A percentile compares a stretch with the other conserved stretches of the same genome.
phyloP scores from a whole-genome alignment of 306 rosid species.

The Abrus pulchellus region DNA sequence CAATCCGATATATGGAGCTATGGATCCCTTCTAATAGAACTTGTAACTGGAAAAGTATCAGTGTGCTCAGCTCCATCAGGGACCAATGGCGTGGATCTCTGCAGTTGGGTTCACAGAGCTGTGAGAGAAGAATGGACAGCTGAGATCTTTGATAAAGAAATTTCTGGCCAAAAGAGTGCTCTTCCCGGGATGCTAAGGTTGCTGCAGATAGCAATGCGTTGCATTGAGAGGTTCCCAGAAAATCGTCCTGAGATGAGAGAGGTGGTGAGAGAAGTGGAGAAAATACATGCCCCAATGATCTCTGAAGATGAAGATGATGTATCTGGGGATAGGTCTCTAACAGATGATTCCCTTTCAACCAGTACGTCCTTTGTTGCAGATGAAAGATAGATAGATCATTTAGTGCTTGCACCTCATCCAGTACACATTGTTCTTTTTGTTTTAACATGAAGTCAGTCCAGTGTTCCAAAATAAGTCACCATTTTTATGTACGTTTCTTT shows the following conservation, averaged over 20 bases:
- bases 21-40: slow-evolving; percentile 77
- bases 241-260: slow-evolving; percentile 76
- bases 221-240: slow-evolving; percentile 67
- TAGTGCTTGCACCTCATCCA: too few relatives aligned
- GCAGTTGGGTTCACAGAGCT: slow-evolving; percentile 78
- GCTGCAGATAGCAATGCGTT: slow-evolving; percentile 74
- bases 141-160: slow-evolving; percentile 79
- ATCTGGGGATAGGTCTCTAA: slow-evolving; percentile 62
- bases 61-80: slow-evolving; percentile 64
- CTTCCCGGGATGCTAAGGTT: slow-evolving; percentile 73
- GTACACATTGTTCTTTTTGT: slow-evolving; percentile 9
- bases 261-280: slow-evolving; percentile 69
- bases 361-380: slow-evolving; percentile 53
- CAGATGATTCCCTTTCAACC: slow-evolving; percentile 69
- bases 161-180: slow-evolving; percentile 55
- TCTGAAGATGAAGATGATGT: slow-evolving; percentile 61
- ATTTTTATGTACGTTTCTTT: not conserved
- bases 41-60: slow-evolving; percentile 74
- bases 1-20: slow-evolving; percentile 88
- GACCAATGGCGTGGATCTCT: slow-evolving; percentile 62
- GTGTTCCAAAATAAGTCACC: slow-evolving; percentile 26
- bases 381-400: slow-evolving; percentile 44
- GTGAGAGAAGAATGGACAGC: slow-evolving; percentile 94
- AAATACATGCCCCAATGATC: slow-evolving; percentile 42
- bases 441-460: not conserved